Evolutionary conservation across 2,329 filamentous ascomycete species (phyloP).

Genomic region (Cryphonectria radicalis): DNA sequence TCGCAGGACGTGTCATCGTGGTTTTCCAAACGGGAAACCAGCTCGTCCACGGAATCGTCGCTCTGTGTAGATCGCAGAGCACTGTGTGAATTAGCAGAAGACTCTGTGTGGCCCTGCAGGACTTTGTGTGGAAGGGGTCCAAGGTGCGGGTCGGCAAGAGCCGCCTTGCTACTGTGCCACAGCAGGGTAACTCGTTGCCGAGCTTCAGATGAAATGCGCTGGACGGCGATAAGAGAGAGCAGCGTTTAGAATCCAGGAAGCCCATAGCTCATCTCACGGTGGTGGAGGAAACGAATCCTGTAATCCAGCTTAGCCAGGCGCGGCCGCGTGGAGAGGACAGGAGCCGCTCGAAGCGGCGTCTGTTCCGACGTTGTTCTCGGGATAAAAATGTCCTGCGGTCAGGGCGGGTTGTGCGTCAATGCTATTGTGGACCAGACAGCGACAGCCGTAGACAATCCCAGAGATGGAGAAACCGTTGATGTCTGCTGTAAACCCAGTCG

Average conservation of each 20-base stretch:
- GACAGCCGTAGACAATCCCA: background rate
- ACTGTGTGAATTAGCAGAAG: background rate
- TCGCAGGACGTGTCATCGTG: background rate
- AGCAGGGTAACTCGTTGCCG: background rate
- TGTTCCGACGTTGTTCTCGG: background rate
- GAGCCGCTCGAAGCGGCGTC: constrained; percentile 7
- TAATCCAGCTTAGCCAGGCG: background rate
- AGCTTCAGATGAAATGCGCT: background rate
- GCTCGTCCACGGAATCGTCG: background rate
- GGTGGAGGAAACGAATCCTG: background rate
- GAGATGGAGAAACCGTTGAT: background rate
- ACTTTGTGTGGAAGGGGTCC: background rate
- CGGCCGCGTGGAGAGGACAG: constrained; percentile 3
- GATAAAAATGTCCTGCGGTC: constrained; percentile 2
- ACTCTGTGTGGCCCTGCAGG: background rate
- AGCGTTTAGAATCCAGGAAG: background rate
- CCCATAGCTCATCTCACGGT: background rate
- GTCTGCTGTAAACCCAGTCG: background rate
- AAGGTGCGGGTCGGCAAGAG: background rate
- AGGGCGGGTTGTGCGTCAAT: constrained; percentile 2
- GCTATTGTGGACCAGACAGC: constrained; percentile 5
- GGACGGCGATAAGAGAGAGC: background rate
- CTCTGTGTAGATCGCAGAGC: background rate
- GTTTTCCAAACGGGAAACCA: background rate
- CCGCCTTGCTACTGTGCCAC: background rate